These are phyloP conservation scores for Phytophthora citricola DNA, from an alignment of 352 stramenopile species.

Conservation along the genomic window DNA sequence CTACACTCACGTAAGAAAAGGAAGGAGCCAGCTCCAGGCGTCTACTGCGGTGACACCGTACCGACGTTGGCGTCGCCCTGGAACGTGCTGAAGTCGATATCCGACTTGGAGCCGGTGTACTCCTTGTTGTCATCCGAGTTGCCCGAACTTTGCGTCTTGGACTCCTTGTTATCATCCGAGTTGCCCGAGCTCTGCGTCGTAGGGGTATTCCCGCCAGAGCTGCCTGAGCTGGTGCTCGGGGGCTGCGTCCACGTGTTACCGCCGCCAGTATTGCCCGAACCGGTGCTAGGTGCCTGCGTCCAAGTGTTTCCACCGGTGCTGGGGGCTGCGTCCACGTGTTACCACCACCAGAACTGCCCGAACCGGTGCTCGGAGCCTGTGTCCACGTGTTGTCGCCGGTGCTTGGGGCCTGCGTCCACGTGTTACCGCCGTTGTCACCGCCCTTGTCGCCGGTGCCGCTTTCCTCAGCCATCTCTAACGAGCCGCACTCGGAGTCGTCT, in stretches of 20 bases:
- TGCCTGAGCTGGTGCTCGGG: neutral
- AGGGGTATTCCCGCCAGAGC: neutral
- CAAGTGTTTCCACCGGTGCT: slow-evolving; percentile 1
- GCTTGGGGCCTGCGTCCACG: slow-evolving; percentile 6
- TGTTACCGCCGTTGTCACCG: slow-evolving; percentile 13
- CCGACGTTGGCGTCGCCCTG: slow-evolving; percentile 14
- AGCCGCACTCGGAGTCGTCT: slow-evolving; percentile 30
- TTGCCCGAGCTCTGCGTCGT: slow-evolving; percentile 11
- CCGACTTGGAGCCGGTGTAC: slow-evolving; percentile 35
- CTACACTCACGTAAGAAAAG: slow-evolving; percentile 41
- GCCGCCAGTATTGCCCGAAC: neutral
- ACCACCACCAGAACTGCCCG: neutral
- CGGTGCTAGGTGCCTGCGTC: slow-evolving; percentile 9
- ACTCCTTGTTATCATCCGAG: slow-evolving; percentile 8
- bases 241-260: slow-evolving; percentile 12
- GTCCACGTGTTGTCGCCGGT: slow-evolving; percentile 7
- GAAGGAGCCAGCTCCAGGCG: neutral
- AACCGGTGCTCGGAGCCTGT: neutral
- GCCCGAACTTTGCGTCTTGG: neutral
- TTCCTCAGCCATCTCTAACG: slow-evolving; percentile 37
- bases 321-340: slow-evolving; percentile 12
- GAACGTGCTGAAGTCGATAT: slow-evolving; percentile 34
- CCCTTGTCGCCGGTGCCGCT: slow-evolving; percentile 1
- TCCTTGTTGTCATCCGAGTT: slow-evolving; percentile 17
- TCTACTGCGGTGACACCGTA: slow-evolving; percentile 37